These are phyloP conservation scores for Fusarium sulawesiense DNA, from an alignment of 2,329 filamentous ascomycete genomes.

Conservation along the genomic window DNA sequence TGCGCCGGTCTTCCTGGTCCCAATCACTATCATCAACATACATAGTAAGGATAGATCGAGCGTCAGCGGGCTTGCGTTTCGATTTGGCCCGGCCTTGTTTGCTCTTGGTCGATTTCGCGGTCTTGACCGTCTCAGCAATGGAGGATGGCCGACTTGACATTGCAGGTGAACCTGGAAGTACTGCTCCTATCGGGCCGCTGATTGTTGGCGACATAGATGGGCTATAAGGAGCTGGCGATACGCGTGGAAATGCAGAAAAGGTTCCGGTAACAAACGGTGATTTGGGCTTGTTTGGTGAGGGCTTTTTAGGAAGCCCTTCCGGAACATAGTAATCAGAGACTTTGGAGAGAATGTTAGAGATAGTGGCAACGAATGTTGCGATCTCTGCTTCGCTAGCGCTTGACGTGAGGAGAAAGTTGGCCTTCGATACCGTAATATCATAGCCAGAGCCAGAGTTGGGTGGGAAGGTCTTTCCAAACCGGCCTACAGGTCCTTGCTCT, in stretches of 20 bases:
- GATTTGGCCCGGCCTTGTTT: conserved; percentile 47
- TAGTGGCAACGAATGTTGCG: conserved; percentile 62
- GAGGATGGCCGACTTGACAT: conserved; percentile 48
- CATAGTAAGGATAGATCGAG: conserved; percentile 50
- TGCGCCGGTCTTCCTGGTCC: conserved; percentile 61
- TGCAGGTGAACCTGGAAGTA: conserved; percentile 18
- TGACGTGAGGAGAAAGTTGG: conserved; percentile 68
- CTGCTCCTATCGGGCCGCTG: conserved; percentile 17
- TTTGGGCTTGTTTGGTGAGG: conserved; percentile 36
- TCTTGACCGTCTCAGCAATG: conserved; percentile 48
- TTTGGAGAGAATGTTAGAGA: conserved; percentile 58
- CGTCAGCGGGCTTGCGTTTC: conserved; percentile 42
- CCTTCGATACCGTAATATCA: conserved; percentile 58
- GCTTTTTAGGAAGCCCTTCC: conserved; percentile 48
- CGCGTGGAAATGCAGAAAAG: conserved; percentile 48
- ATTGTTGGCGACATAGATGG: conserved; percentile 37
- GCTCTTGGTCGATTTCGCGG: conserved; percentile 48
- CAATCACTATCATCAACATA: conserved; percentile 57
- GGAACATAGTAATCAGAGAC: conserved; percentile 57
- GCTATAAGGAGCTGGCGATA: conserved; percentile 38
- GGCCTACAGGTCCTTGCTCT: conserved; percentile 39
- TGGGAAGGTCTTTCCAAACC: conserved; percentile 34
- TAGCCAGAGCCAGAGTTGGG: conserved; percentile 44
- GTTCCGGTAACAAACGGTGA: conserved; percentile 47
- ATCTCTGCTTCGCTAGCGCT: conserved; percentile 66